These are phyloP conservation scores for Nitzschia sp. DNA, from an alignment of 108 stramenopile genomes.

Conservation along the genomic window DNA sequence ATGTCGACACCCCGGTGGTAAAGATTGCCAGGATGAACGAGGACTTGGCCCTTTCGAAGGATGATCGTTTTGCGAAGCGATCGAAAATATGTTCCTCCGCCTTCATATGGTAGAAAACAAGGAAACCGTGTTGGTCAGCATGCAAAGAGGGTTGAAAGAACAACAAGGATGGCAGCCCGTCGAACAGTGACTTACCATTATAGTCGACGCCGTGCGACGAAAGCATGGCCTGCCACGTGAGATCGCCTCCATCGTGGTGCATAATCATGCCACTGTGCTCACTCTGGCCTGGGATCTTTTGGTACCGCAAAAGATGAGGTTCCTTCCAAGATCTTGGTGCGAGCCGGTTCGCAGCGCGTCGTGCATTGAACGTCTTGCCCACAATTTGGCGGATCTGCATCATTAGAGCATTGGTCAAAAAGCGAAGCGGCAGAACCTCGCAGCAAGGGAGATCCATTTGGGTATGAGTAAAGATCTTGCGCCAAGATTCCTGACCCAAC, in stretches of 20 bases:
- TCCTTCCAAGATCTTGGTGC: conserved; percentile 8
- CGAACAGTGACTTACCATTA: neutral
- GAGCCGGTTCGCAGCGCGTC: neutral
- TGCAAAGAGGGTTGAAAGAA: neutral
- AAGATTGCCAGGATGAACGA: conserved; percentile 9
- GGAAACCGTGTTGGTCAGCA: neutral
- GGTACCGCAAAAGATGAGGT: conserved; percentile 1
- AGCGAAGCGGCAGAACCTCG: neutral
- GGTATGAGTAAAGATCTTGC: conserved; percentile 3
- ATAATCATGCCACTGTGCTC: conserved; percentile 10
- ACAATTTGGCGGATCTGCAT: neutral
- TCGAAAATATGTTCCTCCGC: conserved; percentile 9
- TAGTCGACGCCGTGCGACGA: conserved; percentile 1
- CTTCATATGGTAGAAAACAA: neutral
- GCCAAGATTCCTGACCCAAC: neutral
- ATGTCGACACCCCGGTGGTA: conserved; percentile 13
- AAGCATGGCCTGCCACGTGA: conserved; percentile 3
- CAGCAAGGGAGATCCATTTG: conserved; percentile 6
- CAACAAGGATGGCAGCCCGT: too few relatives aligned
- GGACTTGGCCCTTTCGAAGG: conserved; percentile 7
- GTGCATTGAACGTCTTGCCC: neutral
- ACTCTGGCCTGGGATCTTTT: neutral
- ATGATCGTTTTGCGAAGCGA: conserved; percentile 4
- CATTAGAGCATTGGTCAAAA: neutral
- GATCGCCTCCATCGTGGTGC: conserved; percentile 4